phyloP scores from a whole-genome alignment of 2,329 filamentous ascomycete species.

The Byssochlamys sp. region DNA sequence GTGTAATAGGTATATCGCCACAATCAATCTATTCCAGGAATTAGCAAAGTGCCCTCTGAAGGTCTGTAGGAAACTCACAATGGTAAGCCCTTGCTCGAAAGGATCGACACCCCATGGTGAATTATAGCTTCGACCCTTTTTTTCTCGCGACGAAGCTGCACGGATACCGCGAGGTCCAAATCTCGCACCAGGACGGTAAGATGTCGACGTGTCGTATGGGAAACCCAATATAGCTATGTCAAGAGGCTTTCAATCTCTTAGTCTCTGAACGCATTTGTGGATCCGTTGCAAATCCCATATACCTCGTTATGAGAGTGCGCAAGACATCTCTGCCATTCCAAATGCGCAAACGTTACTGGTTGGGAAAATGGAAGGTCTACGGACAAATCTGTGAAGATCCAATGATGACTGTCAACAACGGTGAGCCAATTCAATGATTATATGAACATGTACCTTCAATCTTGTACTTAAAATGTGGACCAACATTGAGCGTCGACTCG shows the following conservation, averaged over 20 bases:
- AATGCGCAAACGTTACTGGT: constrained; percentile 20
- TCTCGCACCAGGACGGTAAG: constrained; percentile 22
- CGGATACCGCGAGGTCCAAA: constrained; percentile 25
- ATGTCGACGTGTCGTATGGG: constrained; percentile 24
- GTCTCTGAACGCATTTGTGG: neutral
- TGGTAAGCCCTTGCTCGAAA: constrained; percentile 12
- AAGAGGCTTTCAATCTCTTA: constrained; percentile 6
- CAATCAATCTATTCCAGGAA: constrained; percentile 13
- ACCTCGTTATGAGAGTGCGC: constrained; percentile 11
- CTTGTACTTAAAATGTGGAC: neutral
- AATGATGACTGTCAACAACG: neutral
- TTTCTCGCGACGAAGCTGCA: constrained; percentile 18
- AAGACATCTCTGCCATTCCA: constrained; percentile 19
- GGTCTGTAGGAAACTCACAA: constrained; percentile 2
- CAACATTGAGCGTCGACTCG: neutral
- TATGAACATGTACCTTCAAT: neutral
- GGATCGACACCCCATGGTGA: constrained; percentile 19
- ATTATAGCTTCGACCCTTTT: constrained; percentile 20
- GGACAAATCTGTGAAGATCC: constrained; percentile 12
- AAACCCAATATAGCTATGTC: constrained; percentile 25
- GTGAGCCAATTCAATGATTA: neutral
- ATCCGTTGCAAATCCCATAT: neutral
- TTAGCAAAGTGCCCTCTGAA: neutral
- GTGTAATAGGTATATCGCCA: constrained; percentile 19
- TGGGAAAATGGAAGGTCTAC: constrained; percentile 22